Evolutionary conservation across 2,329 filamentous ascomycete species (phyloP).

Genomic region (Colletotrichum endophyticum): DNA sequence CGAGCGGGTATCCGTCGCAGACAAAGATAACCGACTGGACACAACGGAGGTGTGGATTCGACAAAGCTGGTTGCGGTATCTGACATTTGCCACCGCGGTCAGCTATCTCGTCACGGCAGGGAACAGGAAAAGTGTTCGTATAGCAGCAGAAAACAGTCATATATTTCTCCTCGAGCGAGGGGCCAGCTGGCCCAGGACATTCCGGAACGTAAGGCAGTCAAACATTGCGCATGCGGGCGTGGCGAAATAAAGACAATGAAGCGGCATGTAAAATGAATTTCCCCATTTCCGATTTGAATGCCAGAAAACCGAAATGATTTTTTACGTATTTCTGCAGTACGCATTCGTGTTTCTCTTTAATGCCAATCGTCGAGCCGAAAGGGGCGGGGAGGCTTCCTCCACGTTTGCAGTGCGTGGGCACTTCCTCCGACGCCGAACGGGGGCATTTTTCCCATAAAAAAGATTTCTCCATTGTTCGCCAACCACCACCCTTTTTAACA

Average conservation of each 20-base stretch:
- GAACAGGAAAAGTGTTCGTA: not conserved
- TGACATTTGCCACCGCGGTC: not conserved
- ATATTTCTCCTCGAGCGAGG: not conserved
- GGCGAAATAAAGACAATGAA: not conserved
- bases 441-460: conserved; percentile 7
- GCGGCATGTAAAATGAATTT: not conserved
- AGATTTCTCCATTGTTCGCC: conserved; percentile 17
- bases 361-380: not conserved
- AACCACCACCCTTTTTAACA: conserved; percentile 7
- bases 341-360: conserved; percentile 17
- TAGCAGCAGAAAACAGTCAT: not conserved
- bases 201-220: not conserved
- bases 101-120: not conserved
- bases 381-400: not conserved
- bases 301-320: conserved; percentile 16
- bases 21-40: not conserved
- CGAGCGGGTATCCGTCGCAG: not conserved
- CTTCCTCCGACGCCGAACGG: not conserved
- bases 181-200: not conserved
- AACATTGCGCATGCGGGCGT: not conserved
- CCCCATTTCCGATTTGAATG: conserved; percentile 19
- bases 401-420: not conserved
- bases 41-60: not conserved
- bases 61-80: not conserved
- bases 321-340: conserved; percentile 18